Conservation (phyloP, 192 early-diverging fungal genomes). For the Neocallimastix lanati region DNA sequence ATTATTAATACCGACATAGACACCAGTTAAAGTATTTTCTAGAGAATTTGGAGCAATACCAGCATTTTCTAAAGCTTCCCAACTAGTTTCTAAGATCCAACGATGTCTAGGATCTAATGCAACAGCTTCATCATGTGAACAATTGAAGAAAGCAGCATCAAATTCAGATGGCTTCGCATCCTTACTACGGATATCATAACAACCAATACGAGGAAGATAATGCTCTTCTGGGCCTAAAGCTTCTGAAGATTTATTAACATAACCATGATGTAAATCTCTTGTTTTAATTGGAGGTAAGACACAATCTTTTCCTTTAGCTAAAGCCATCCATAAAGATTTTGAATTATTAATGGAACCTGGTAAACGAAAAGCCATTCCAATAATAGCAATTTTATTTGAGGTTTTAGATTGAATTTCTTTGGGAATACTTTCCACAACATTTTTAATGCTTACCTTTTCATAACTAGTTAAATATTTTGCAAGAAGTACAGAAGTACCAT, state of each 20-base stretch:
- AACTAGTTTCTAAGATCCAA: slow-evolving; percentile 5
- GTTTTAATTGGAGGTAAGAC: neutral
- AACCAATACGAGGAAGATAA: neutral
- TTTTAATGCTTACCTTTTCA: neutral
- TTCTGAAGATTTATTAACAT: neutral
- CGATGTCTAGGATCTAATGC: slow-evolving; percentile 4
- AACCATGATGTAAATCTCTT: neutral
- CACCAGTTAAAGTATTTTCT: slow-evolving; percentile 9
- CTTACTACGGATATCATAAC: neutral
- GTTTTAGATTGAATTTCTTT: neutral
- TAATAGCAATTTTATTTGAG: neutral
- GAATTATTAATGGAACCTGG: neutral
- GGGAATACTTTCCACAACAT: no score
- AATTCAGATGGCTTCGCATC: neutral
- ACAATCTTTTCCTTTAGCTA: neutral
- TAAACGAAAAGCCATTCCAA: neutral
- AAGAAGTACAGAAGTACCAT: neutral
- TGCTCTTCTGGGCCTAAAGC: neutral
- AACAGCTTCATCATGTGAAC: slow-evolving; percentile 5
- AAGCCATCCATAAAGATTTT: neutral
- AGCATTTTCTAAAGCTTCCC: slow-evolving; percentile 9
- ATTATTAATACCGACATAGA: slow-evolving; percentile 5
- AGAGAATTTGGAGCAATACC: slow-evolving; percentile 3
- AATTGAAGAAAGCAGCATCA: neutral
- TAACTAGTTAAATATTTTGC: neutral